Base-by-base conservation (phyloP, 495 filamentous ascomycete genomes). In the Penicillium argentinense region DNA sequence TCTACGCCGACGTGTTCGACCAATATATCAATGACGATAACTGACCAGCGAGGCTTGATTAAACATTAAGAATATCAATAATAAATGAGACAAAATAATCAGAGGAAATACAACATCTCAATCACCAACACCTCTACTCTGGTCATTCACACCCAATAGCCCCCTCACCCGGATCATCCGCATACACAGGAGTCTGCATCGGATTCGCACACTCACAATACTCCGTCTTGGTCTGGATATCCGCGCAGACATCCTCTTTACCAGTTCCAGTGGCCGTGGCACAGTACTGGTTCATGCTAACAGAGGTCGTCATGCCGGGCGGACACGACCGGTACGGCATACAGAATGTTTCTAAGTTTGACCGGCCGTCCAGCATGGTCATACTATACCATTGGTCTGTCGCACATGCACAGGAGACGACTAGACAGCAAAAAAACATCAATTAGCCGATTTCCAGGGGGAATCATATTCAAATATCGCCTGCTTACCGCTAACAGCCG, bases 1-100 rank as follows among this genome's bases (percentile, higher is more conserved):
- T 67, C 17, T 73, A 75, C 46, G 27, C 42, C 0, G 56, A 67
- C 25, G 67, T 73, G 1, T 72, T 62, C 51, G 60, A 71, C 2
- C 49, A 57, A 40, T 73, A 76, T 40, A 50, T 71, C 24, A 59
- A 62, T 26, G 45, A 50, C 19, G 45, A 34, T 49, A 18, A 21
- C 2, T 16, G n/a, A 18, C 4, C 11, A 24, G 30, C 16, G 16
- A 19, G n/a, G 18, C 11, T 37, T 21, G 4, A 36, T 36, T 36
- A 36, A 21, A 36, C 33, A 36, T 36, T 18, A 36, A 36, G 17
- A 21, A 7, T 33, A 4, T n/a, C n/a, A n/a, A n/a, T n/a, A n/a
- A n/a, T n/a, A n/a, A n/a, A n/a, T n/a, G n/a, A n/a, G n/a, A n/a
- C n/a, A n/a, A n/a, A n/a, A n/a, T n/a, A n/a, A n/a, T n/a, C n/a